Conservation (phyloP, 805 yeast species). For the Wickerhamomyces xylosicus region DNA sequence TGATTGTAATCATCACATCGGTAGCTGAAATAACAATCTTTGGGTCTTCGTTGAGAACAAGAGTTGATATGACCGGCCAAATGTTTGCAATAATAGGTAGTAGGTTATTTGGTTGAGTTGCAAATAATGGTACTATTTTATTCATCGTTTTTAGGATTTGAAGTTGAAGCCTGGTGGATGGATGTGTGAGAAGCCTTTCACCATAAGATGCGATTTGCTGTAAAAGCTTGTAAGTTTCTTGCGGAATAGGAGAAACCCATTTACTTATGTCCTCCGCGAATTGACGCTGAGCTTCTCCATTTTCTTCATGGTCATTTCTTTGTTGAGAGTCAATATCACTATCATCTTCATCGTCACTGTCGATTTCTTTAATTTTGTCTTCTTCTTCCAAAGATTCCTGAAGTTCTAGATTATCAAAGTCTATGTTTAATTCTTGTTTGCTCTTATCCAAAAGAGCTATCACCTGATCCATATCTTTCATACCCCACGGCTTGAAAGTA, state of each 20-base stretch:
- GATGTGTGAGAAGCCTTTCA: constrained; percentile 58
- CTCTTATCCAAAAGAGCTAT: constrained; percentile 29
- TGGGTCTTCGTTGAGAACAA: constrained; percentile 11
- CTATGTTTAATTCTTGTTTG: background rate
- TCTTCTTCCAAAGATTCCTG: constrained; percentile 21
- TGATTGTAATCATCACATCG: constrained; percentile 16
- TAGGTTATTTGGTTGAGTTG: constrained; percentile 34
- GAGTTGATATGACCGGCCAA: constrained; percentile 35
- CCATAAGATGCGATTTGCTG: constrained; percentile 60
- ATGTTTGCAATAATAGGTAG: constrained; percentile 40
- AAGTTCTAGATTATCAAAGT: background rate
- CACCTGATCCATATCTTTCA: constrained; percentile 33
- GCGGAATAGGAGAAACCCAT: constrained; percentile 67
- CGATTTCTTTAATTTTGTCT: constrained; percentile 21
- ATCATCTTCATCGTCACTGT: constrained; percentile 30
- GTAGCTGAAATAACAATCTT: constrained; percentile 22
- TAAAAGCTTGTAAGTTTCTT: constrained; percentile 44
- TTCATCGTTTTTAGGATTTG: constrained; percentile 44
- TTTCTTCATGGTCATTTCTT: constrained; percentile 23
- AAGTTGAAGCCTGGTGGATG: constrained; percentile 43
- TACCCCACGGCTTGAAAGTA: constrained; percentile 28
- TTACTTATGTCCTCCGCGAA: constrained; percentile 21
- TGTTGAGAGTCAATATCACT: constrained; percentile 19
- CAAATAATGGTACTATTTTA: constrained; percentile 38
- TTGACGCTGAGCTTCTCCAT: constrained; percentile 14